phyloP scores from a whole-genome alignment of 192 early-diverging fungal genomes.

The Kickxella alabastrina region DNA sequence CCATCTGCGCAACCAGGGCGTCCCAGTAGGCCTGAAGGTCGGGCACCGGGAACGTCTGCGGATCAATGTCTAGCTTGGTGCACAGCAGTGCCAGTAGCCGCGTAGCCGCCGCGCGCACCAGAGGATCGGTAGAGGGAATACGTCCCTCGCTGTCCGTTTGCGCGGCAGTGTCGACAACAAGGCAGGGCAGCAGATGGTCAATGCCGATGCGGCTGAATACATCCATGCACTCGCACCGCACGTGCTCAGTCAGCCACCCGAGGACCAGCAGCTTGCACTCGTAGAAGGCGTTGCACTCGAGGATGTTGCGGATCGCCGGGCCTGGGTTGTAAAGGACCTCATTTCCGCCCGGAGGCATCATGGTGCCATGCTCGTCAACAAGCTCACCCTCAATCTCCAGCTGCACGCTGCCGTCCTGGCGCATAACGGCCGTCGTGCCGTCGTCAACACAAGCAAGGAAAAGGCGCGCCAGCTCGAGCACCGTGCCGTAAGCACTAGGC shows the following conservation, averaged over 20 bases:
- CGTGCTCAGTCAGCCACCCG: constrained; percentile 42
- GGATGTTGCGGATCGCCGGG: constrained; percentile 15
- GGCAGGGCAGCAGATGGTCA: constrained; percentile 10
- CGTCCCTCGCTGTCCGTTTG: neutral
- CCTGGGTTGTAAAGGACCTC: constrained; percentile 36
- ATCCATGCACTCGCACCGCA: constrained; percentile 18
- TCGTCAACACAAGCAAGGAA: constrained; percentile 42
- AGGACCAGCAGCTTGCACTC: constrained; percentile 38
- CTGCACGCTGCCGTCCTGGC: constrained; percentile 24
- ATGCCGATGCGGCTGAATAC: constrained; percentile 32
- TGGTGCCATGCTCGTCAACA: constrained; percentile 15
- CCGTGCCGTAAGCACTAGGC: constrained; percentile 37
- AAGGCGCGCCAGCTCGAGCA: constrained; percentile 34
- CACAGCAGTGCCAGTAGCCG: constrained; percentile 36
- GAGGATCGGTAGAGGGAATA: constrained; percentile 14
- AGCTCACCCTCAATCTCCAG: constrained; percentile 25
- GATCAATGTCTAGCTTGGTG: constrained; percentile 31
- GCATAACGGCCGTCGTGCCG: constrained; percentile 16
- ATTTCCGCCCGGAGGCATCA: constrained; percentile 1
- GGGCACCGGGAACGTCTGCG: constrained; percentile 16
- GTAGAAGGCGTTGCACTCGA: constrained; percentile 33
- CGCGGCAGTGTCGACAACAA: constrained; percentile 10
- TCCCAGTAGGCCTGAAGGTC: constrained; percentile 36
- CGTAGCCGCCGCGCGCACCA: constrained; percentile 22
- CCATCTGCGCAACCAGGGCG: constrained; percentile 15